A percentile compares a stretch with the other conserved stretches of the same genome.
Evolutionary conservation across 2,329 filamentous ascomycete genomes (phyloP).

Genomic region (Botrytis squamosa): DNA sequence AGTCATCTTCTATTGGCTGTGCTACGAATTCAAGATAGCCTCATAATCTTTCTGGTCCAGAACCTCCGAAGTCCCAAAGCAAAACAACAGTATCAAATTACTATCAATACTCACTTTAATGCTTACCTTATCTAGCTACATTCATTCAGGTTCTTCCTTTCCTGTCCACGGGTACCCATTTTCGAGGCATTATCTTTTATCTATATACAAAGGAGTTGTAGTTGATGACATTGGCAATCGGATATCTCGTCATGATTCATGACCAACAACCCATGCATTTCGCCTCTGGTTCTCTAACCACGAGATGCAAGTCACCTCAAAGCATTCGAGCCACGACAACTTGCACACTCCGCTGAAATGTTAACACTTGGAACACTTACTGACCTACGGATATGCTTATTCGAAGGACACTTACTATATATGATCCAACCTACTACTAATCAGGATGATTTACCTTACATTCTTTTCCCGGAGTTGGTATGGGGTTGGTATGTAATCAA

Average conservation of each 20-base stretch:
- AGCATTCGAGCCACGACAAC: conserved; percentile 40
- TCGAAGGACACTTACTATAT: not conserved
- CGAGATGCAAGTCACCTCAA: conserved; percentile 29
- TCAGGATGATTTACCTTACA: not conserved
- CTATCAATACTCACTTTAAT: not conserved
- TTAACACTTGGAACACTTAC: conserved; percentile 13
- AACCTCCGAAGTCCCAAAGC: not conserved
- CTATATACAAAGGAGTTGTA: not conserved
- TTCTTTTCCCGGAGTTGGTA: not conserved
- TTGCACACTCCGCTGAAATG: conserved; percentile 13
- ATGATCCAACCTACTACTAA: conserved; percentile 17
- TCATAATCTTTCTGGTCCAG: conserved; percentile 14
- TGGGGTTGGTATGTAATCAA: conserved; percentile 4
- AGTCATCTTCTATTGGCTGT: not conserved
- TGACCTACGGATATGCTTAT: conserved; percentile 8
- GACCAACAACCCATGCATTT: conserved; percentile 26
- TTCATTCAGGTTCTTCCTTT: not conserved
- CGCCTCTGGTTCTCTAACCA: conserved; percentile 24
- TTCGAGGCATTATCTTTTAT: not conserved
- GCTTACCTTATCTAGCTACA: not conserved
- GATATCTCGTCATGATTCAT: conserved; percentile 13
- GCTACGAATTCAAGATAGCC: conserved; percentile 15
- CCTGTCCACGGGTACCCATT: not conserved
- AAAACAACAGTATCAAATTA: not conserved
- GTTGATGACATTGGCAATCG: not conserved